Evolutionary conservation across 2,329 filamentous ascomycete species (phyloP).

Genomic region (Microdochium bolleyi): DNA sequence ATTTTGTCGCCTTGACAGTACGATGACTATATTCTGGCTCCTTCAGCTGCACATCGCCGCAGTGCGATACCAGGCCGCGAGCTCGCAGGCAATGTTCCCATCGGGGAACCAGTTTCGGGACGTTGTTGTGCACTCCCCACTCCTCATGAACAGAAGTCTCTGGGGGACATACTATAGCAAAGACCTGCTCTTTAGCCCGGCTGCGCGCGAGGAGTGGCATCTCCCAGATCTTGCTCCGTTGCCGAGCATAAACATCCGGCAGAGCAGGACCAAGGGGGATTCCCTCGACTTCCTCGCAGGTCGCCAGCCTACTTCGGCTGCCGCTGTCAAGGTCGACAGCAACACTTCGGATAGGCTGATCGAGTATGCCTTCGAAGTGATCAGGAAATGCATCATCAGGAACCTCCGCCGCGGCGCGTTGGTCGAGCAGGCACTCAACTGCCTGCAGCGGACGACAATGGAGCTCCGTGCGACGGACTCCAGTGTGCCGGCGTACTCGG

Average conservation of each 20-base stretch:
- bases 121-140: constrained; percentile 13
- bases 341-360: constrained; percentile 10
- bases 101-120: constrained; percentile 10
- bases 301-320: no score
- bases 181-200: constrained; percentile 18
- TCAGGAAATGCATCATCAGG: constrained; percentile 13
- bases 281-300: no score
- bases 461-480: constrained; percentile 8
- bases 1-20: not conserved
- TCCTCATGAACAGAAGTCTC: constrained; percentile 18
- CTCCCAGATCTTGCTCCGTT: constrained; percentile 21
- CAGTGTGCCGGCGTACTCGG: constrained; percentile 16
- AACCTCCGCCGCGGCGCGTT: constrained; percentile 12
- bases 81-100: not conserved
- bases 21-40: constrained; percentile 24
- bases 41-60: constrained; percentile 22
- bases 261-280: not conserved
- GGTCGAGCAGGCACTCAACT: constrained; percentile 15
- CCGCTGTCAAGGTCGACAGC: no score
- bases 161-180: constrained; percentile 24
- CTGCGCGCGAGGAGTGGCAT: constrained; percentile 18
- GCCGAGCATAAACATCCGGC: constrained; percentile 7
- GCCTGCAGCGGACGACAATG: constrained; percentile 15
- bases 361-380: constrained; percentile 19
- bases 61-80: constrained; percentile 10